Evolutionary conservation across 2,329 filamentous ascomycete species (phyloP).

Genomic region (Ascochyta clinopodiicola): DNA sequence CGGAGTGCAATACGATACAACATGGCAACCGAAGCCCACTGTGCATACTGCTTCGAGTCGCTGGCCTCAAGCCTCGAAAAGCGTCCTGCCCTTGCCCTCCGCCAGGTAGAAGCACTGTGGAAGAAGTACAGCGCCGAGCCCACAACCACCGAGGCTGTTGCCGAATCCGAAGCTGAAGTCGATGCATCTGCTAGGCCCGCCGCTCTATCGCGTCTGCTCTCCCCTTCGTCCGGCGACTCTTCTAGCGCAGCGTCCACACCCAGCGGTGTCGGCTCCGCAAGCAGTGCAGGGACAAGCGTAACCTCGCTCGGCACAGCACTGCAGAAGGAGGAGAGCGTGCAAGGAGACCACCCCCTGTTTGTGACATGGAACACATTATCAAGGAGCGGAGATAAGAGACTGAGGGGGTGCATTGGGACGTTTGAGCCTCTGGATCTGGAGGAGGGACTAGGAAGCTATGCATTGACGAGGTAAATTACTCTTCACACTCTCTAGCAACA

Average conservation of each 20-base stretch:
- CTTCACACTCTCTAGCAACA: not conserved
- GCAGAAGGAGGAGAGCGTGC: constrained; percentile 28
- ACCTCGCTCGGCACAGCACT: constrained; percentile 40
- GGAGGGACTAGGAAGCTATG: constrained; percentile 77
- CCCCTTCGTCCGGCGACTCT: constrained; percentile 51
- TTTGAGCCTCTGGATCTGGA: constrained; percentile 80
- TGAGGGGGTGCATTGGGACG: constrained; percentile 96
- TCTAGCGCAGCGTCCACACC: constrained; percentile 57
- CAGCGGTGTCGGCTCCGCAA: constrained; percentile 51
- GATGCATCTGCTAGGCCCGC: constrained; percentile 42
- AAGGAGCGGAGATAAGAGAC: constrained; percentile 63
- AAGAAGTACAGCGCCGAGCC: constrained; percentile 55
- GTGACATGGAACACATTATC: constrained; percentile 90
- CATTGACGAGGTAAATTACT: constrained; percentile 70
- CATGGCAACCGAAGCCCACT: constrained; percentile 88
- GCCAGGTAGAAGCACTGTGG: constrained; percentile 74
- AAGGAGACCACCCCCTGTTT: constrained; percentile 73
- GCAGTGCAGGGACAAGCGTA: constrained; percentile 54
- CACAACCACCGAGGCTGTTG: constrained; percentile 20
- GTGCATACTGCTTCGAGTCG: constrained; percentile 90
- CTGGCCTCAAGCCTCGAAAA: constrained; percentile 77
- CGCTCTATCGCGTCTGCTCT: constrained; percentile 54
- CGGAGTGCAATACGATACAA: not conserved
- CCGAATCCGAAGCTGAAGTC: constrained; percentile 35
- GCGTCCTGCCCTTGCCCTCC: constrained; percentile 70